phyloP scores from a whole-genome alignment of 352 stramenopile genomes.

The Phytophthora tubulina region DNA sequence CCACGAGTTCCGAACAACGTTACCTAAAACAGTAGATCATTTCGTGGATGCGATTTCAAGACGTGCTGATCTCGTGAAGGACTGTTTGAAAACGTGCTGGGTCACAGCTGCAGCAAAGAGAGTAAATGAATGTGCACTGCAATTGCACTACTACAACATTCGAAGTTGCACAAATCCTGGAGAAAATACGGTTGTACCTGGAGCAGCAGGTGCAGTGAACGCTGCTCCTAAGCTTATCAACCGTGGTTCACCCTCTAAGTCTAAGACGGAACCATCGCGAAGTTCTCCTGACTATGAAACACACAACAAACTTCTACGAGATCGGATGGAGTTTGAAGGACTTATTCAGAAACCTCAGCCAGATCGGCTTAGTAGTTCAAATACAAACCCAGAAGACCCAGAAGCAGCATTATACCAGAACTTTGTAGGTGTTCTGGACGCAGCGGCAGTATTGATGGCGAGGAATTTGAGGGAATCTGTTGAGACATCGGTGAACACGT shows the following conservation, averaged over 20 bases:
- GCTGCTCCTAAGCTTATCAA: slow-evolving; percentile 1
- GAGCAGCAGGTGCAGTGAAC: slow-evolving; percentile 29
- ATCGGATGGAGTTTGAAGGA: slow-evolving; percentile 70
- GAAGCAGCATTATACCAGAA: slow-evolving; percentile 58
- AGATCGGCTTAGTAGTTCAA: slow-evolving; percentile 20
- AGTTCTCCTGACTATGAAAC: slow-evolving; percentile 29
- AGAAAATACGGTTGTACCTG: slow-evolving; percentile 30
- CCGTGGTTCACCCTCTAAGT: slow-evolving; percentile 34
- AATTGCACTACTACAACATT: slow-evolving; percentile 43
- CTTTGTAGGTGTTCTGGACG: slow-evolving; percentile 82
- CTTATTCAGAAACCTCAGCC: slow-evolving; percentile 32
- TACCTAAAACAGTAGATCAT: slow-evolving; percentile 85
- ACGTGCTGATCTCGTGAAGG: slow-evolving; percentile 85
- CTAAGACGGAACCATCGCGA: slow-evolving; percentile 17
- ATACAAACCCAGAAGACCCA: slow-evolving; percentile 40
- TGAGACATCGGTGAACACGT: slow-evolving; percentile 81
- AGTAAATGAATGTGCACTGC: slow-evolving; percentile 71
- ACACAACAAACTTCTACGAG: slow-evolving; percentile 49
- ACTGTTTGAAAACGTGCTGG: slow-evolving; percentile 88
- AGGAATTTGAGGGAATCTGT: slow-evolving; percentile 88
- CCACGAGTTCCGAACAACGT: slow-evolving; percentile 62
- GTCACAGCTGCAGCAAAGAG: slow-evolving; percentile 72
- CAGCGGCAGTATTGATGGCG: slow-evolving; percentile 91
- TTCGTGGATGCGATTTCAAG: slow-evolving; percentile 89
- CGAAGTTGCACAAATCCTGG: slow-evolving; percentile 24